Evolutionary conservation across 306 rosid genomes (phyloP), one percentile per base, ranked within the genome.

Genomic region (Cucurbita pepo): DNA sequence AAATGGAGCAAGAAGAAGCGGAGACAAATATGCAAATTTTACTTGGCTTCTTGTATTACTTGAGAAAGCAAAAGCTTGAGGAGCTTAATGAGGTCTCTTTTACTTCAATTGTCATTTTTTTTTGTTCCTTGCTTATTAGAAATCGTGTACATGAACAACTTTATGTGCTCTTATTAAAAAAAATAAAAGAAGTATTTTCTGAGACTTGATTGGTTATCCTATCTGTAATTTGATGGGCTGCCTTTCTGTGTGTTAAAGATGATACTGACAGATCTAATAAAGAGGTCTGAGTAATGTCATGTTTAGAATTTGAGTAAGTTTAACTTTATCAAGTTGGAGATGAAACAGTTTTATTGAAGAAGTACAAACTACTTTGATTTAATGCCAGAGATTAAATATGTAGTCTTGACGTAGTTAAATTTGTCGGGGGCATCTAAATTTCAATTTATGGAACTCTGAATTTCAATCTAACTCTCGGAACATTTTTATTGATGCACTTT

Each of bases 1-100:
- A 94, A 85, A 94, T 91, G 96, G 96, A 94, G 80, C 99, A 91
- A 85, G 99, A 91, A 82, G 97, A 91, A 83, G 95, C 99, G 1
- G 95, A 91, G 83, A 87, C 91, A 87, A 94, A 94, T 80, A 87
- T 94, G 97, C 91, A 94, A 82, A 91, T 94, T 75, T 79, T 94
- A 81, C 76, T 88, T 7, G 97, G 90, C 77, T 94, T 94, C 83
- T 84, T 94, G 91, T 85, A 88, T 79, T 89, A 92, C 80, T 79
- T 94, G 77, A 88, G 96, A 77, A 89, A 86, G 86, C 95, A 94
- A 77, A 94, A 94, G 80, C 81, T 85, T 56, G 94, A 89, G 8
- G 97, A 89, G 83, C 82, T 94, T 71, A 87, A 81, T 75, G 99
- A 94, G 99, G 99, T 94, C 37, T 45, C 40, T 18, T 55, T 30